A percentile compares a stretch with the other conserved stretches of the same genome.
These are phyloP conservation scores for Cryptococcus deneoformans DNA, from an alignment of 1,284 basidiomycete genomes.

Conservation along the genomic window DNA sequence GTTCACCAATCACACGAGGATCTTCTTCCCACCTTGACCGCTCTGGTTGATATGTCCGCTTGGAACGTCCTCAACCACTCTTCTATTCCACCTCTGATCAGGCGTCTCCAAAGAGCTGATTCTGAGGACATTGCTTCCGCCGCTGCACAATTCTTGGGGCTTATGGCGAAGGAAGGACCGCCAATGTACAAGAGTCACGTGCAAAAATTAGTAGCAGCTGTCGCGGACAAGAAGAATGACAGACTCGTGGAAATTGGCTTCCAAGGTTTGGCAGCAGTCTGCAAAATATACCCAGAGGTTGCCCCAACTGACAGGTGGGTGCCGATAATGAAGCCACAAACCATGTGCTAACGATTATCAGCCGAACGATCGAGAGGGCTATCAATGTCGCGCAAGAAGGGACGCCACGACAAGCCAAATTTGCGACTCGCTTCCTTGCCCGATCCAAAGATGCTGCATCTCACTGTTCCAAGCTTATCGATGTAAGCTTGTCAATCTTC, in stretches of 20 bases:
- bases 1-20: slow-evolving; percentile 66
- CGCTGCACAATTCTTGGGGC: slow-evolving; percentile 49
- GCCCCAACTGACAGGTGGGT: slow-evolving; percentile 63
- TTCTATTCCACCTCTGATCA: slow-evolving; percentile 70
- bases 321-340: background rate
- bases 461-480: slow-evolving; percentile 57
- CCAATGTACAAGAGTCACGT: slow-evolving; percentile 70
- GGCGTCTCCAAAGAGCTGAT: slow-evolving; percentile 56
- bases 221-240: slow-evolving; percentile 63
- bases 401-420: slow-evolving; percentile 74
- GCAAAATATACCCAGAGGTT: slow-evolving; percentile 59
- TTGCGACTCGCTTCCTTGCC: slow-evolving; percentile 75
- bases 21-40: slow-evolving; percentile 65
- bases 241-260: slow-evolving; percentile 65
- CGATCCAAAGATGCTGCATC: slow-evolving; percentile 58
- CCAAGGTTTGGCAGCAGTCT: slow-evolving; percentile 69
- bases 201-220: slow-evolving; percentile 66
- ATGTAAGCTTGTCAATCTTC: slow-evolving; percentile 57
- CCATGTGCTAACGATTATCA: slow-evolving; percentile 8
- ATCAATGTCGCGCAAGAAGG: slow-evolving; percentile 61
- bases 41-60: slow-evolving; percentile 68
- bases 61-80: slow-evolving; percentile 80
- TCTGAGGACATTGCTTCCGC: slow-evolving; percentile 17
- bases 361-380: slow-evolving; percentile 71
- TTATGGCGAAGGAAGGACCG: slow-evolving; percentile 75